A percentile compares a stretch with the other conserved stretches of the same genome.
phyloP scores from a whole-genome alignment of 2,329 filamentous ascomycete species.

The Rugonectria rugulosa region DNA sequence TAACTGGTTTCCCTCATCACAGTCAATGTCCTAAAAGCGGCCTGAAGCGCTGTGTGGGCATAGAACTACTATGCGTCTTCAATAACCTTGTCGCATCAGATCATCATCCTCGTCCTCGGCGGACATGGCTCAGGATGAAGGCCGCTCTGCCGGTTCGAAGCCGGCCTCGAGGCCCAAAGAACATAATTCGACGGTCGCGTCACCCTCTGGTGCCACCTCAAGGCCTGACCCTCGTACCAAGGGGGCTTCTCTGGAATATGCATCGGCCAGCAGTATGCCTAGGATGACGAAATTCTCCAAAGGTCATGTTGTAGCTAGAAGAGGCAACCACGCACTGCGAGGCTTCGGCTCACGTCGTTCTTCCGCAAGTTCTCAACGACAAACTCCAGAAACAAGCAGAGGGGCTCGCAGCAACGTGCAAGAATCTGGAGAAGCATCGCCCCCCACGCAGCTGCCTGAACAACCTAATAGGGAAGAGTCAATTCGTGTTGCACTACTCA shows the following conservation, averaged over 20 bases:
- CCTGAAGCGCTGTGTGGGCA: background rate
- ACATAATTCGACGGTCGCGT: constrained; percentile 4
- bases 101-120: constrained; percentile 12
- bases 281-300: constrained; percentile 8
- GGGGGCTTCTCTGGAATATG: background rate
- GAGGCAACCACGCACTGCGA: constrained; percentile 19
- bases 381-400: constrained; percentile 6
- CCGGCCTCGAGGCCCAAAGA: constrained; percentile 21
- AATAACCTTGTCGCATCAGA: constrained; percentile 3
- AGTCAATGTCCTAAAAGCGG: background rate
- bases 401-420: background rate
- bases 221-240: background rate
- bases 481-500: too few species aligned
- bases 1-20: constrained; percentile 3
- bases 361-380: background rate
- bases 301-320: constrained; percentile 25
- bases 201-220: constrained; percentile 15
- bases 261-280: constrained; percentile 2
- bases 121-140: constrained; percentile 28
- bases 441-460: background rate
- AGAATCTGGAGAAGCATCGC: background rate
- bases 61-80: constrained; percentile 18
- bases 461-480: too few species aligned
- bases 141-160: constrained; percentile 22
- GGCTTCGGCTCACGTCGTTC: constrained; percentile 13